Evolutionary conservation across 2,329 filamentous ascomycete genomes (phyloP).

Genomic region (Zymoseptoria tritici): DNA sequence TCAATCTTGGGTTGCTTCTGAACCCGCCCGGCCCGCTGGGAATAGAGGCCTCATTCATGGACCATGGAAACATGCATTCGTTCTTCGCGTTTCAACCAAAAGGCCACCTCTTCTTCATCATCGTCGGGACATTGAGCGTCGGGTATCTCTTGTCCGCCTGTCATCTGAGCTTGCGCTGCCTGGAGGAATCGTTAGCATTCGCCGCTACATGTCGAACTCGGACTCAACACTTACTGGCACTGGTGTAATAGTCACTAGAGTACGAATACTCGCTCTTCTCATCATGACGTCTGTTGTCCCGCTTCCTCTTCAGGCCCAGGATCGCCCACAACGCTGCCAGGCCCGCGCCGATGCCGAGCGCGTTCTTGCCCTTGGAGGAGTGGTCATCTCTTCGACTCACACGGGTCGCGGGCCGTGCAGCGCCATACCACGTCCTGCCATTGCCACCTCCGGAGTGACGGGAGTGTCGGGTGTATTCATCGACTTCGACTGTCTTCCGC

Average conservation of each 20-base stretch:
- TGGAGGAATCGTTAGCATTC: constrained; percentile 11
- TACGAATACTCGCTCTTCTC: constrained; percentile 38
- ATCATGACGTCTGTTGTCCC: constrained; percentile 28
- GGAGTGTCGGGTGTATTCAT: constrained; percentile 55
- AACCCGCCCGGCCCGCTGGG: neutral
- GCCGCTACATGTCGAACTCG: no score
- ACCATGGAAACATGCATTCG: neutral
- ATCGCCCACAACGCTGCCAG: constrained; percentile 39
- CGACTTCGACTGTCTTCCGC: constrained; percentile 49
- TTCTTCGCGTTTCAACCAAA: constrained; percentile 1
- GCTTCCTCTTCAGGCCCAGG: constrained; percentile 39
- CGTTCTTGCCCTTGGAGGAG: constrained; percentile 19
- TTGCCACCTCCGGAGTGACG: constrained; percentile 35
- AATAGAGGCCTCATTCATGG: neutral
- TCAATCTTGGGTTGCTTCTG: neutral
- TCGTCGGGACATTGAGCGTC: constrained; percentile 10
- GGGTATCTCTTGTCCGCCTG: constrained; percentile 14
- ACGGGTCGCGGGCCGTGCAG: constrained; percentile 25
- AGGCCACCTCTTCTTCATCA: constrained; percentile 5
- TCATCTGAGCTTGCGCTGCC: constrained; percentile 21
- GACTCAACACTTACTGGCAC: constrained; percentile 36
- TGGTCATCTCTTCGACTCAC: constrained; percentile 31
- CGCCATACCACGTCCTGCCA: constrained; percentile 44
- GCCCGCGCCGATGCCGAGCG: constrained; percentile 35
- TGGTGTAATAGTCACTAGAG: constrained; percentile 41